phyloP scores from a whole-genome alignment of 2,329 filamentous ascomycete species.

The Clarireedia homoeocarpa region DNA sequence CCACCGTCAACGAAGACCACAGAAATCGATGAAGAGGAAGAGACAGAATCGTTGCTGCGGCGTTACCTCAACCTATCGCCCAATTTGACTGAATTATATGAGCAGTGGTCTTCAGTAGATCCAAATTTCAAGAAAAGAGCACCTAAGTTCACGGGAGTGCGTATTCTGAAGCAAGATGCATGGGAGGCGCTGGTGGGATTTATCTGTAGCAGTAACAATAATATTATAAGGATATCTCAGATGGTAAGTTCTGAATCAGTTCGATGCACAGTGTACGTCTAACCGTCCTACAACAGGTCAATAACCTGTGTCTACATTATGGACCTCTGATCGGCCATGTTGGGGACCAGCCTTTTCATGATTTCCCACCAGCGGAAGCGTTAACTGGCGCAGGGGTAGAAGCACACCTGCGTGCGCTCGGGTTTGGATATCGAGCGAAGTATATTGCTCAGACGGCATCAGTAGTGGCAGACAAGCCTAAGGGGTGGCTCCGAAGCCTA shows the following conservation, averaged over 20 bases:
- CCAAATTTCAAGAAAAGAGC: slow-evolving; percentile 84
- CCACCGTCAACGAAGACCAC: slow-evolving; percentile 32
- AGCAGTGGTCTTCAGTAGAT: slow-evolving; percentile 79
- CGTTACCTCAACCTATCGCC: slow-evolving; percentile 83
- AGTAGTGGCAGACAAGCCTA: slow-evolving; percentile 59
- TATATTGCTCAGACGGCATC: slow-evolving; percentile 84
- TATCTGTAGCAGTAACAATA: slow-evolving; percentile 99
- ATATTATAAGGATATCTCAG: slow-evolving; percentile 87
- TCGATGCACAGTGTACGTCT: background rate
- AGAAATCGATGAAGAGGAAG: slow-evolving; percentile 43
- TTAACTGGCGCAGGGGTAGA: slow-evolving; percentile 74
- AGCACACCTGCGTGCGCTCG: slow-evolving; percentile 67
- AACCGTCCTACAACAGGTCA: slow-evolving; percentile 41
- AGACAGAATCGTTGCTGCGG: slow-evolving; percentile 64
- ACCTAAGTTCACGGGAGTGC: slow-evolving; percentile 78
- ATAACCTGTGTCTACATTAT: slow-evolving; percentile 84
- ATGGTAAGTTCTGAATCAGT: slow-evolving; percentile 53
- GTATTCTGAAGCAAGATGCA: slow-evolving; percentile 87
- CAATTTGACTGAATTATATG: slow-evolving; percentile 70
- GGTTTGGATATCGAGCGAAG: slow-evolving; percentile 90
- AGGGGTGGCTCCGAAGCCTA: slow-evolving; percentile 69
- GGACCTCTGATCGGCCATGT: slow-evolving; percentile 68
- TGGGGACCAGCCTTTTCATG: slow-evolving; percentile 67
- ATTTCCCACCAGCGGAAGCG: slow-evolving; percentile 72
- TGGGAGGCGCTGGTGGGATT: slow-evolving; percentile 94